Evolutionary conservation across 441 rosid species (phyloP).

Genomic region (Geranium incanum): DNA sequence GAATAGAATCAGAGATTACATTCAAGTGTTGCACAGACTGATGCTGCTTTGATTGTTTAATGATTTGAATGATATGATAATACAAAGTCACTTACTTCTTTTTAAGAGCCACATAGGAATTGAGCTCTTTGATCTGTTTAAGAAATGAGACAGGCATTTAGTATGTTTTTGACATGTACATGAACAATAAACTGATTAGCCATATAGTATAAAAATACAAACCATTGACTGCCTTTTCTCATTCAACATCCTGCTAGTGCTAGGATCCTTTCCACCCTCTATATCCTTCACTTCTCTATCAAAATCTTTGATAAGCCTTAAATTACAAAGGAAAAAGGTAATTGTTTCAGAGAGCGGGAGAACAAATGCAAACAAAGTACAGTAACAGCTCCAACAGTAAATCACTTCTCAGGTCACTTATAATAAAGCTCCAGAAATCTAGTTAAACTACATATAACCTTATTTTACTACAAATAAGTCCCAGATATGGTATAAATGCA

Average conservation of each 20-base stretch:
- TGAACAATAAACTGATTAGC: neutral
- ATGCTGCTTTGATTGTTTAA: neutral
- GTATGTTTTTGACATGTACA: conserved; percentile 13
- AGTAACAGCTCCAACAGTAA: neutral
- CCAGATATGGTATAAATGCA: neutral
- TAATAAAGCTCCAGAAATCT: neutral
- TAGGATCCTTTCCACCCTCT: conserved; percentile 55
- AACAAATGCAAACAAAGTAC: neutral
- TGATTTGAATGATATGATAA: neutral
- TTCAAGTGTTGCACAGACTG: neutral
- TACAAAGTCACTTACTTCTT: conserved; percentile 52
- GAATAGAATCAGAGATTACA: neutral
- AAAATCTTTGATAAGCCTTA: conserved; percentile 88
- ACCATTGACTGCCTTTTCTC: conserved; percentile 90
- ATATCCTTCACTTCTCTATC: conserved; percentile 66
- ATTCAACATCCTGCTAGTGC: conserved; percentile 56
- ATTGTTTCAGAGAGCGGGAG: neutral
- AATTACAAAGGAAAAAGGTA: conserved; percentile 11
- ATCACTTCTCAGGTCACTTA: neutral
- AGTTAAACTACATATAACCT: neutral
- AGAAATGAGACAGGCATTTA: conserved; percentile 21
- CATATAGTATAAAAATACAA: conserved; percentile 8
- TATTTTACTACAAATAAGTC: neutral
- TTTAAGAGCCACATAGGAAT: conserved; percentile 83
- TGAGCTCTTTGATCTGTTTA: conserved; percentile 89